These are phyloP conservation scores for Penicillium crystallinum DNA, from an alignment of 495 filamentous ascomycete species.

Conservation along the genomic window DNA sequence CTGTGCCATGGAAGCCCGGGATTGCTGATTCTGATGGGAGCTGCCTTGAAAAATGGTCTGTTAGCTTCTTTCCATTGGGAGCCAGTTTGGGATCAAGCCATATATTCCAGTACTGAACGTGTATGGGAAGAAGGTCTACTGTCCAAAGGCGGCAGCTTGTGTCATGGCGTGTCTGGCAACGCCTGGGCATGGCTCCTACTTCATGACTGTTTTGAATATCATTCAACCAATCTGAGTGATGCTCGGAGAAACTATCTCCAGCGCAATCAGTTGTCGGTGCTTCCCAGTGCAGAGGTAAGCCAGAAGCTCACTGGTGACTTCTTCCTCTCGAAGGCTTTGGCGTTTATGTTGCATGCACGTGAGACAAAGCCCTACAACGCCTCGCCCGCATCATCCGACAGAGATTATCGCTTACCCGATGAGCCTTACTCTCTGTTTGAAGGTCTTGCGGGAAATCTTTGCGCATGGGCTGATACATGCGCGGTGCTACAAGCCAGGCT, in stretches of 20 bases:
- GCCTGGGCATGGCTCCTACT: slow-evolving; percentile 36
- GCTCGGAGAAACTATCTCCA: slow-evolving; percentile 21
- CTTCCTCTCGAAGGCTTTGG: slow-evolving; percentile 39
- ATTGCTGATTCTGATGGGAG: slow-evolving; percentile 32
- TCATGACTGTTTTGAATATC: slow-evolving; percentile 32
- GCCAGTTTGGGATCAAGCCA: slow-evolving; percentile 39
- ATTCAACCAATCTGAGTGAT: slow-evolving; percentile 13
- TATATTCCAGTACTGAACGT: slow-evolving; percentile 31
- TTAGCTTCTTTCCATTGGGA: slow-evolving; percentile 30
- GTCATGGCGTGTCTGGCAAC: slow-evolving; percentile 46
- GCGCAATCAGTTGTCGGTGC: slow-evolving; percentile 4
- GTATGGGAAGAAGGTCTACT: slow-evolving; percentile 46
- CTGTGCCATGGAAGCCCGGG: slow-evolving; percentile 45
- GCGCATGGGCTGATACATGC: slow-evolving; percentile 45
- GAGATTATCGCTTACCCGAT: slow-evolving; percentile 42
- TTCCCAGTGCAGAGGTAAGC: slow-evolving; percentile 1
- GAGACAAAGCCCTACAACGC: slow-evolving; percentile 38
- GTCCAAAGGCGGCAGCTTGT: slow-evolving; percentile 44
- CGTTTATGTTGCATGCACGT: slow-evolving; percentile 38
- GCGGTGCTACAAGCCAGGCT: slow-evolving; percentile 32
- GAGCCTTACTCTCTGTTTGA: slow-evolving; percentile 40
- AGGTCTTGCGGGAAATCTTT: slow-evolving; percentile 42
- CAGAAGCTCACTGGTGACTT: slow-evolving; percentile 28
- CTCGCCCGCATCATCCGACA: slow-evolving; percentile 5
- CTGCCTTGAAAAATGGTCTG: slow-evolving; percentile 24